Conservation (phyloP, 192 early-diverging fungal species). For the Mortierella hygrophila region DNA sequence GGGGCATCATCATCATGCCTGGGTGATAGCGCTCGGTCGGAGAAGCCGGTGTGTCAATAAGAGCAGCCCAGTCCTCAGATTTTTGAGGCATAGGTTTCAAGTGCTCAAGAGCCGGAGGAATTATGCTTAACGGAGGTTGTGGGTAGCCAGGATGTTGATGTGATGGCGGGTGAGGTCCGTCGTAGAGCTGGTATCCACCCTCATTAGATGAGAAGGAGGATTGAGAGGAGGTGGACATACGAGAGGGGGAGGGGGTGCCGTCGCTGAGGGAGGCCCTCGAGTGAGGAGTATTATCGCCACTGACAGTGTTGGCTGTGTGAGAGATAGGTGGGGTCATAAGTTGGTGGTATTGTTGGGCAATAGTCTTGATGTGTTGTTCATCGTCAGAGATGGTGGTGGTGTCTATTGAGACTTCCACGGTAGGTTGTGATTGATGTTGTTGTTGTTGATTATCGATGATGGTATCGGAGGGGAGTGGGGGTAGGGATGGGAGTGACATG, state of each 20-base stretch:
- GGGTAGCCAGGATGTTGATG: background rate
- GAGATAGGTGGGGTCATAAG: constrained; percentile 3
- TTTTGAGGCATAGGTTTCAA: constrained; percentile 33
- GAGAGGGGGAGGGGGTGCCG: background rate
- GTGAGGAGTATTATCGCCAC: background rate
- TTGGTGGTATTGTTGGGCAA: constrained; percentile 13
- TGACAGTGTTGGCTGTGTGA: constrained; percentile 9
- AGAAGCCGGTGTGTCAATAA: constrained; percentile 39
- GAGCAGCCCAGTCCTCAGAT: constrained; percentile 47
- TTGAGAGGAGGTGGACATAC: constrained; percentile 2
- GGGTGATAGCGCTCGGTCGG: constrained; percentile 17
- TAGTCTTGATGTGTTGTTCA: constrained; percentile 1
- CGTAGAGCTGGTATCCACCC: background rate
- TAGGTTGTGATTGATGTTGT: background rate
- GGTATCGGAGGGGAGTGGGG: constrained; percentile 1
- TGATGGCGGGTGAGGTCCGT: background rate
- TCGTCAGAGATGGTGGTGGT: background rate
- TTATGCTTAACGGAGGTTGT: background rate
- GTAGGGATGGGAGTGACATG: constrained; percentile 4
- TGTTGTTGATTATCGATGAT: constrained; percentile 4
- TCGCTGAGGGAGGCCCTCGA: constrained; percentile 8
- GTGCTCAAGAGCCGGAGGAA: background rate
- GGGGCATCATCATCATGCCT: constrained; percentile 5
- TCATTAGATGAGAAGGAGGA: constrained; percentile 5
- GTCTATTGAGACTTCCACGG: background rate